Evolutionary conservation across 306 rosid genomes (phyloP).

Genomic region (Quercus glauca): DNA sequence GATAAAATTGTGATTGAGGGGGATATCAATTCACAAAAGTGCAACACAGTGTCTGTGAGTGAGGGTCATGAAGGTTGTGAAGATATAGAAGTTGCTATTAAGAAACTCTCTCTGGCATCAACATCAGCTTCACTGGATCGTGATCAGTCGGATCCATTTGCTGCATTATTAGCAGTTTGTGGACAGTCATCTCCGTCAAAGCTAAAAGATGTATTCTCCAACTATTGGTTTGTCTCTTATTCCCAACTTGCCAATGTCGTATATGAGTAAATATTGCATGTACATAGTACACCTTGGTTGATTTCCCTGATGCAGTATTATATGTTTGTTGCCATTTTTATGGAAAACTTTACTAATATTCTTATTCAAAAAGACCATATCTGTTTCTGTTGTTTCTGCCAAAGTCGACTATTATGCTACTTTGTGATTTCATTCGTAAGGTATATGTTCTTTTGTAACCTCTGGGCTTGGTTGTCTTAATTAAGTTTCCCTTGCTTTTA

Average conservation of each 20-base stretch:
- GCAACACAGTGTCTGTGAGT: slow-evolving; percentile 10
- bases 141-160: slow-evolving; percentile 49
- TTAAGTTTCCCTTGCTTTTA: background rate
- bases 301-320: background rate
- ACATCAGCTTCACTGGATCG: slow-evolving; percentile 42
- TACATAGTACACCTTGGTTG: background rate
- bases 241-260: background rate
- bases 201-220: slow-evolving; percentile 56
- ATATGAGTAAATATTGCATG: background rate
- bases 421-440: slow-evolving; percentile 7
- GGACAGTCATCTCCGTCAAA: slow-evolving; percentile 72
- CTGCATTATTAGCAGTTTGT: slow-evolving; percentile 66
- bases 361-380: background rate
- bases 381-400: background rate
- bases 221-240: slow-evolving; percentile 52
- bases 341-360: background rate
- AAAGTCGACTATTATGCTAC: background rate
- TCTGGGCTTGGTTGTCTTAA: background rate
- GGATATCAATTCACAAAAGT: slow-evolving; percentile 21
- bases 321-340: background rate
- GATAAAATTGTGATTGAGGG: slow-evolving; percentile 20
- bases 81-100: slow-evolving; percentile 55
- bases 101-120: slow-evolving; percentile 69
- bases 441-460: background rate
- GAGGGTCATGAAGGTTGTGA: slow-evolving; percentile 32